Percentiles rank a stretch among this genome's conserved stretches.
Conservation (phyloP, 352 stramenopile species). For the Phytophthora citricola region DNA sequence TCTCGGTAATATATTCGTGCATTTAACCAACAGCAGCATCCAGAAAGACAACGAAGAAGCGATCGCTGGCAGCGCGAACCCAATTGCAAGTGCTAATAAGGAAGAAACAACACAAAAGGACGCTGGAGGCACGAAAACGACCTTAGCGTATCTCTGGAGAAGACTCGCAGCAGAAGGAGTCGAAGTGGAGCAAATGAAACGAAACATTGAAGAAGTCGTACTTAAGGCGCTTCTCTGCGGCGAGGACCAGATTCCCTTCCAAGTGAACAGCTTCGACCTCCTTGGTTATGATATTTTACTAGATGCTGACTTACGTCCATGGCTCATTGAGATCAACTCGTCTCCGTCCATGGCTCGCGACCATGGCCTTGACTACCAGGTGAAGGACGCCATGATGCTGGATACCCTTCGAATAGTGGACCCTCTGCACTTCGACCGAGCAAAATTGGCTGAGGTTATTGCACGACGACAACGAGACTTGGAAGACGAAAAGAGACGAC, state of each 20-base stretch:
- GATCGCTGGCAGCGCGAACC: slow-evolving; percentile 40
- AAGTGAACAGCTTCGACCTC: slow-evolving; percentile 94
- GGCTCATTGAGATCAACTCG: slow-evolving; percentile 97
- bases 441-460: slow-evolving; percentile 71
- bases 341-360: slow-evolving; percentile 93
- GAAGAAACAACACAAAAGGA: slow-evolving; percentile 44
- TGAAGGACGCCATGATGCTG: slow-evolving; percentile 92
- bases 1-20: slow-evolving; percentile 88
- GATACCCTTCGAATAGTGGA: slow-evolving; percentile 91
- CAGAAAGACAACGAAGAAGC: slow-evolving; percentile 86
- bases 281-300: slow-evolving; percentile 96
- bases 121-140: slow-evolving; percentile 84
- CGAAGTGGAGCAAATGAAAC: slow-evolving; percentile 72
- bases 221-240: slow-evolving; percentile 89
- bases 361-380: slow-evolving; percentile 82
- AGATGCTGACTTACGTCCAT: slow-evolving; percentile 89
- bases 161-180: slow-evolving; percentile 69
- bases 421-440: slow-evolving; percentile 83
- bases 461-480: slow-evolving; percentile 63
- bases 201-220: slow-evolving; percentile 78
- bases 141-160: slow-evolving; percentile 78
- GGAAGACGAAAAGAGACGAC: slow-evolving; percentile 62
- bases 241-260: slow-evolving; percentile 91
- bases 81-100: slow-evolving; percentile 25
- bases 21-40: slow-evolving; percentile 96